A percentile compares a stretch with the other conserved stretches of the same genome.
These are phyloP conservation scores for Myochromella boudieri DNA, from an alignment of 768 basidiomycete genomes.

Conservation along the genomic window DNA sequence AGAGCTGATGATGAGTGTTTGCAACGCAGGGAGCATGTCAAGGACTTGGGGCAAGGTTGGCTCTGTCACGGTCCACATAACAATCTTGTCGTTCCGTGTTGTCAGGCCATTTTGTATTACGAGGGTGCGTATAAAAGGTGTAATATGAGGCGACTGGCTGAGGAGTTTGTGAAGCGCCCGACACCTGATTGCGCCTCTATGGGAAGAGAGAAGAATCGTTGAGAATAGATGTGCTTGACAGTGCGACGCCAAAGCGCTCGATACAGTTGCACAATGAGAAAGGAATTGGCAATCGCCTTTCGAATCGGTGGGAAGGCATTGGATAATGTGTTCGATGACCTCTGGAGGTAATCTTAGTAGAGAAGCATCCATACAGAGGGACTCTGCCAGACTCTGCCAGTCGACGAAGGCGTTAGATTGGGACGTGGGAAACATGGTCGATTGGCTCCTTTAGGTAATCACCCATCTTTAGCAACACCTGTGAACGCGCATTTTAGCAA, in stretches of 20 bases:
- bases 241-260: not conserved
- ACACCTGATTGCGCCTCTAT: not conserved
- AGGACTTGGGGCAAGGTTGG: conserved; percentile 5
- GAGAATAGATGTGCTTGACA: conserved; percentile 6
- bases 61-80: conserved; percentile 3
- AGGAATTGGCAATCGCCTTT: not conserved
- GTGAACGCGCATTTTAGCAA: too few relatives aligned
- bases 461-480: too few relatives aligned
- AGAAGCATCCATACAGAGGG: too few relatives aligned
- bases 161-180: not conserved
- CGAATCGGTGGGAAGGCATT: not conserved
- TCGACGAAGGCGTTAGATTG: too few relatives aligned
- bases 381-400: too few relatives aligned
- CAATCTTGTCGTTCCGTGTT: not conserved
- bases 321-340: not conserved
- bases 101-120: conserved; percentile 2
- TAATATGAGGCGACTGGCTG: conserved; percentile 1
- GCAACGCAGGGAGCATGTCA: conserved; percentile 6
- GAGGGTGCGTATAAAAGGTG: not conserved
- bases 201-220: not conserved
- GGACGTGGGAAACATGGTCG: too few relatives aligned
- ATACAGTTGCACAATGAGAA: conserved; percentile 1
- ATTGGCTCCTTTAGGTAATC: too few relatives aligned
- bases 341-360: too few relatives aligned
- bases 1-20: conserved; percentile 1